Evolutionary conservation across 257 asterid species (phyloP).

Genomic region (Solanum pinnatisectum): DNA sequence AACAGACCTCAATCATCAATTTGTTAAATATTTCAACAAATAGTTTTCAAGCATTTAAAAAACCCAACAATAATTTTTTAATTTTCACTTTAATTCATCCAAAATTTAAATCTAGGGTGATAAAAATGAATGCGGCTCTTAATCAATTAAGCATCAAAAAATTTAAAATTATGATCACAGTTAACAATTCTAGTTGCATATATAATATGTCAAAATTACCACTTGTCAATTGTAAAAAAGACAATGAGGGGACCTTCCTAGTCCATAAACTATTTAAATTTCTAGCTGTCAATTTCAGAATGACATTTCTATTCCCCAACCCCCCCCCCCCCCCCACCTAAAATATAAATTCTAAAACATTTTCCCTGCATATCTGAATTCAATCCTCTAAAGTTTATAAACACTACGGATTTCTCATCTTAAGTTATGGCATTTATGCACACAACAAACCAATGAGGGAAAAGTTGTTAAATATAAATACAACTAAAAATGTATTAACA

Average conservation of each 20-base stretch:
- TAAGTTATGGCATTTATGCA: neutral
- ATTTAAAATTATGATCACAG: too few species aligned
- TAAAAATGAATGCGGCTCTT: neutral
- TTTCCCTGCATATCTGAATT: neutral
- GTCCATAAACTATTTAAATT: neutral
- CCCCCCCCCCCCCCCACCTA: too few species aligned
- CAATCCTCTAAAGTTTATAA: neutral
- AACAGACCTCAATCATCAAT: neutral
- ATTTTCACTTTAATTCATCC: neutral
- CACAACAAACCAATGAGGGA: neutral
- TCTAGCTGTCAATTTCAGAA: too few species aligned
- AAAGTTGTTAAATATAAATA: rapidly evolving
- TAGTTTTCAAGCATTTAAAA: neutral
- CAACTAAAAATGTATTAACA: neutral
- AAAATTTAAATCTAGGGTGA: neutral
- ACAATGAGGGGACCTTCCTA: neutral
- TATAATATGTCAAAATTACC: neutral
- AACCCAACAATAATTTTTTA: neutral
- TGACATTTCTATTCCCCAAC: too few species aligned
- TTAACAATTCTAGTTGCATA: neutral
- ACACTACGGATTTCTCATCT: neutral
- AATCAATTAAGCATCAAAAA: neutral
- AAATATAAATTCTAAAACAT: too few species aligned
- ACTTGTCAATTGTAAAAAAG: neutral
- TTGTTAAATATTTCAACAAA: neutral